Conservation (phyloP, 129 eudicot species). For the Artemisia tridentata region DNA sequence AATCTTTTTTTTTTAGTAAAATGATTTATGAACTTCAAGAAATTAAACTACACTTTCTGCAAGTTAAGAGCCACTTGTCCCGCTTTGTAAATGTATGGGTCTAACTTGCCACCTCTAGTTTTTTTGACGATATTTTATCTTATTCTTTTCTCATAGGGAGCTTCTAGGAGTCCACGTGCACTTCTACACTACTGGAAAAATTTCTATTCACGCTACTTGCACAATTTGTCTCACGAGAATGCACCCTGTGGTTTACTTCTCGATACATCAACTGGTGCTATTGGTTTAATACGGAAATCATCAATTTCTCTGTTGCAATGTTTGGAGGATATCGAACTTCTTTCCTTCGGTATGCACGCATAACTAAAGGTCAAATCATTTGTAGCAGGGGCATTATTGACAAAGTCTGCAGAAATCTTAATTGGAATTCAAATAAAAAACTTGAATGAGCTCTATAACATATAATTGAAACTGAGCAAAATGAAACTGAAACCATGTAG, state of each 20-base stretch:
- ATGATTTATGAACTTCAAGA: too few relatives aligned
- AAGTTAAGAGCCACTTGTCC: too few relatives aligned
- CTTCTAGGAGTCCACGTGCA: conserved; percentile 55
- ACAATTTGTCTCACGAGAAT: conserved; percentile 62
- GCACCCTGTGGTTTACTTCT: conserved; percentile 59
- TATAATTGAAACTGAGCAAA: not conserved
- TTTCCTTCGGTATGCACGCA: conserved; percentile 49
- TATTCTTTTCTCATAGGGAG: conserved; percentile 45
- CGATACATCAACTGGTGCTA: conserved; percentile 60
- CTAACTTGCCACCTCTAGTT: not conserved
- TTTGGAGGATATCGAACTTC: conserved; percentile 79
- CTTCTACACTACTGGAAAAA: conserved; percentile 65
- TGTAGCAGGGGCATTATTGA: too few relatives aligned
- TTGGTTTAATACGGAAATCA: conserved; percentile 26
- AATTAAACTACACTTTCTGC: too few relatives aligned
- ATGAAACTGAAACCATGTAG: not conserved
- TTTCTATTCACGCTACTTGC: conserved; percentile 54
- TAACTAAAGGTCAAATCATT: not conserved
- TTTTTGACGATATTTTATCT: too few relatives aligned
- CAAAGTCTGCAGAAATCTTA: too few relatives aligned
- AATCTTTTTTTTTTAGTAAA: too few relatives aligned
- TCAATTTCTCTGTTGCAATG: conserved; percentile 72
- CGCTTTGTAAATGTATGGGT: too few relatives aligned
- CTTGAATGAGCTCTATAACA: not conserved
- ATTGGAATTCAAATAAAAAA: not conserved